These are phyloP conservation scores for Exophiala bonariae DNA, from an alignment of 2,329 filamentous ascomycete genomes.

Conservation along the genomic window DNA sequence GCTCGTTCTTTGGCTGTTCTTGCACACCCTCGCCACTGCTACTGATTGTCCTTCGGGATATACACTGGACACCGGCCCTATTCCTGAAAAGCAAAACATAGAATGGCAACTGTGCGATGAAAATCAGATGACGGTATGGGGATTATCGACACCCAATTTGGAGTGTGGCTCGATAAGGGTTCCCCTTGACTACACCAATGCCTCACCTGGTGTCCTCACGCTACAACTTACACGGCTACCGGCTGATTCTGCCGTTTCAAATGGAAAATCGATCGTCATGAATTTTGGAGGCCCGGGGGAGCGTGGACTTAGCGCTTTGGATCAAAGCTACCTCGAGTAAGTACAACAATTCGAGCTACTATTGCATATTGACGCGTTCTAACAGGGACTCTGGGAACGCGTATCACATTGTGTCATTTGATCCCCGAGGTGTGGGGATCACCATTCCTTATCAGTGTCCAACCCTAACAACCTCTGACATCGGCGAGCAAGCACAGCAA, in stretches of 20 bases:
- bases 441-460: slow-evolving; percentile 8
- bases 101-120: slow-evolving; percentile 4
- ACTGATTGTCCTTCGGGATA: slow-evolving; percentile 6
- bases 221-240: slow-evolving; percentile 25
- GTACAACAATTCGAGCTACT: neutral
- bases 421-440: slow-evolving; percentile 31
- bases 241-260: slow-evolving; percentile 12
- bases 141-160: neutral
- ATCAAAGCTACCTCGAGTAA: neutral
- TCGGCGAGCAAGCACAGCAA: too few relatives aligned
- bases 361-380: neutral
- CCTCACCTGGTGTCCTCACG: slow-evolving; percentile 11
- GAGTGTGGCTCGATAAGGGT: slow-evolving; percentile 24
- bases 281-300: slow-evolving; percentile 19
- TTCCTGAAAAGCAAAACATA: slow-evolving; percentile 6
- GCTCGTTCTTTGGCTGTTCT: too few relatives aligned
- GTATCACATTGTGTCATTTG: slow-evolving; percentile 33
- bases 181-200: slow-evolving; percentile 26
- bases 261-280: slow-evolving; percentile 20
- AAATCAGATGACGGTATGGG: too few relatives aligned
- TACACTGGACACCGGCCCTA: neutral
- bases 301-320: slow-evolving; percentile 2
- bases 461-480: too few relatives aligned
- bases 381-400: slow-evolving; percentile 9
- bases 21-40: too few relatives aligned